Base-by-base conservation (phyloP, 2,329 filamentous ascomycete species). In the Fonsecaea nubica region DNA sequence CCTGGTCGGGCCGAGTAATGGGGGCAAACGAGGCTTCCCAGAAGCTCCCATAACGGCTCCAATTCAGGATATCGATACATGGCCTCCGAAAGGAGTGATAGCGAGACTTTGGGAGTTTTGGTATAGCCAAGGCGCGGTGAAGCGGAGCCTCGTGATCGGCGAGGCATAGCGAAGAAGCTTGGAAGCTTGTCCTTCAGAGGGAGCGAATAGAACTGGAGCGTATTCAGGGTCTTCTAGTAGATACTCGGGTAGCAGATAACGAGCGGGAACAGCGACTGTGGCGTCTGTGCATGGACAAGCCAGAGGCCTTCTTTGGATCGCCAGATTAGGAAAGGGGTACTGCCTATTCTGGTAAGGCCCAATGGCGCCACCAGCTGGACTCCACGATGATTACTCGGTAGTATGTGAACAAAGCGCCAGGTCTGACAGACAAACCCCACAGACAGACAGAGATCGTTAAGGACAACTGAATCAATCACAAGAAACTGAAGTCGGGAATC, bases 251-350 rank as follows among this genome's bases (percentile, higher is more conserved):
- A 50, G 18, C 45, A 50, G 45, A 50, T 50, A 50, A 25, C 8
- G 45, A 30, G 25, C 12, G 30, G 56, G 38, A 58, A 45, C 10
- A 25, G 56, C 13, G 30, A 38, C 40, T 40, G 45, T 50, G 45
- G 52, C 33, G 1, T 5, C 12, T 15, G 9, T 5, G 4, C 7
- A 10, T 13, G 42, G 58, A 60, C 55, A 64, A 58, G 18, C 35
- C 62, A 56, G 42, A 32, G 33, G 15, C 8, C 18, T 54, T 57
- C 38, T 58, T 63, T 63, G 40, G 62, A 59, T 53, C 9, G 15
- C 62, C 62, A 33, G 15, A 33, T 59, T 30, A 13, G 62, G 62
- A 53, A 59, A 45, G 5, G 58, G 62, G 62, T 57, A 63, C 21
- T 63, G 1, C 60, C 53, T 36, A 45, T 45, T 35, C 32, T 21